Evolutionary conservation across 805 yeast genomes (phyloP), one percentile per base, ranked within the genome.

Genomic region (Lipomyces kockii): DNA sequence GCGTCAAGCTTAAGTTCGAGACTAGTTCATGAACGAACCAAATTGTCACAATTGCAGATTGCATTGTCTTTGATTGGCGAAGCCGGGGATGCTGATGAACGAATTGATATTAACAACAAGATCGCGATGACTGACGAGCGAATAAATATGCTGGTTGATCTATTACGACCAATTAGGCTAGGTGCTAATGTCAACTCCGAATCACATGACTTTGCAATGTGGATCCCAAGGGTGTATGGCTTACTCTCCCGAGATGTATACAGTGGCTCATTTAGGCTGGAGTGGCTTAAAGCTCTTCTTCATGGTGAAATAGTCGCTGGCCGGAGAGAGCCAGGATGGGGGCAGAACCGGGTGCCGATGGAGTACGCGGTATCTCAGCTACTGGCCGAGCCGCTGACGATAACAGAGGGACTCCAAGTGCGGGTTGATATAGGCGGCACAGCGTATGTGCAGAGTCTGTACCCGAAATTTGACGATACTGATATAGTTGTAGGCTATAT

Each of bases 171-270:
- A n/a, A 62, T 69, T 25, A 62, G 66, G 8, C 56, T 60, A 7
- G 67, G 66, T n/a, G 64, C 68, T n/a, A 60, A 64, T 22, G 61
- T 63, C 27, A 61, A 55, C 7, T 67, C 67, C 1, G 58, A 66
- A 5, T 66, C 71, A 8, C 63, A 66, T 22, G 63, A 29, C 12
- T 60, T 61, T 6, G 58, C 62, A 0, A 61, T 70, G 62, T 70
- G 73, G 73, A 55, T 69, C n/a, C 73, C 73, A 2, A 27, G 69
- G 35, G 70, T 64, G 34, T 70, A 70, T 57, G 73, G 73, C 6
- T 17, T 70, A 22, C 56, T 70, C 2, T 60, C 70, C 1, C 34
- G 70, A 25, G 64, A 65, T 9, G 60, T 51, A 8, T 12, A 54
- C 20, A 58, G 64, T 12, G 52, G 64, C 27, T 39, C 66, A 6